These are phyloP conservation scores for Acanthamoeba healyi DNA, from an alignment of 208 protist genomes.

Conservation along the genomic window DNA sequence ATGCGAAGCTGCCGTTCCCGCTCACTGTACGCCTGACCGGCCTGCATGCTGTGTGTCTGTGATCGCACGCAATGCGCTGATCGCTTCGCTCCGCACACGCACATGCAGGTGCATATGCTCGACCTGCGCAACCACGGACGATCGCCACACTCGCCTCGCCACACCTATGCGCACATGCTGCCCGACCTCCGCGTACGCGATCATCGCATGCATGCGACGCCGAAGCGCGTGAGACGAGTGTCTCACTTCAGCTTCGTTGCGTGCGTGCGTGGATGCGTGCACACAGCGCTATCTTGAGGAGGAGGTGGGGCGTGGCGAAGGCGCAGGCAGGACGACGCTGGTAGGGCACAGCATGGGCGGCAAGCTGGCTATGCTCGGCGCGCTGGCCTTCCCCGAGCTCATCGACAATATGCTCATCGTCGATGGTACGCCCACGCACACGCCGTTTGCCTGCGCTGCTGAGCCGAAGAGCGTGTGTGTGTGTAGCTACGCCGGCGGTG, in stretches of 20 bases:
- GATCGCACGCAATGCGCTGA: background rate
- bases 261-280: too few species aligned
- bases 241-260: too few species aligned
- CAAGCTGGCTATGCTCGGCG: constrained; percentile 48
- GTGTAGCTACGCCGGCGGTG: background rate
- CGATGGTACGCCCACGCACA: background rate
- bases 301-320: background rate
- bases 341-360: constrained; percentile 53
- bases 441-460: background rate
- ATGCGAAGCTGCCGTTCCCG: background rate
- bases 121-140: constrained; percentile 33
- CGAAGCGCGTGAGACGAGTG: too few species aligned
- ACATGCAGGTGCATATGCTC: background rate
- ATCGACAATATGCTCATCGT: constrained; percentile 39
- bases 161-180: constrained; percentile 32
- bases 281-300: background rate
- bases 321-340: background rate
- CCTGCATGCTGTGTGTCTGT: background rate
- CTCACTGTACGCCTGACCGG: background rate
- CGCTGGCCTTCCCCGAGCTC: constrained; percentile 27
- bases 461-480: background rate
- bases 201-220: too few species aligned
- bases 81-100: background rate
- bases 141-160: background rate
- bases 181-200: background rate